phyloP scores from a whole-genome alignment of 345 rosid genomes.

The Raphanus raphanistrum region DNA sequence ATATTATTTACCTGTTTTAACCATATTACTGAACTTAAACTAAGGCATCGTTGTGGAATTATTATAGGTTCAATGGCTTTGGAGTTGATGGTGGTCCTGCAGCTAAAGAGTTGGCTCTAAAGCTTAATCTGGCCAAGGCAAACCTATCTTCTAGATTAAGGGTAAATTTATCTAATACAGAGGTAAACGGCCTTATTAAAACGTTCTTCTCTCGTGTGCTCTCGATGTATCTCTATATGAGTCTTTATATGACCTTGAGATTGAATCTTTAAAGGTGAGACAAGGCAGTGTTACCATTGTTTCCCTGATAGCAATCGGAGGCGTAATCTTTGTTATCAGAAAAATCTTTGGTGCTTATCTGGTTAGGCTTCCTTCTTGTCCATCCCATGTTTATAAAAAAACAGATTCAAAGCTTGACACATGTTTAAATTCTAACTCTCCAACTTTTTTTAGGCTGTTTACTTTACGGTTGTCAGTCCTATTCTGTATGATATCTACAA shows the following conservation, averaged over 20 bases:
- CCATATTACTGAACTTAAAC: not conserved
- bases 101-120: constrained; percentile 68
- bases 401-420: not conserved
- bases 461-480: constrained; percentile 60
- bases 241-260: constrained; percentile 4
- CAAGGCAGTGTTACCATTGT: constrained; percentile 43
- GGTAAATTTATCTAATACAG: constrained; percentile 53
- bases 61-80: constrained; percentile 56
- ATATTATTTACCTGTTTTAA: not conserved
- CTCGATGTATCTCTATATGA: not conserved
- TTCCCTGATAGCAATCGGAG: constrained; percentile 68
- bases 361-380: constrained; percentile 50
- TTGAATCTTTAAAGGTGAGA: constrained; percentile 47
- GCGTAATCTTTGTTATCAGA: constrained; percentile 76
- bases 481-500: constrained; percentile 84
- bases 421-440: not conserved
- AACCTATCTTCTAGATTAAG: constrained; percentile 59
- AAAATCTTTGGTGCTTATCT: constrained; percentile 69
- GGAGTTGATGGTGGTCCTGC: constrained; percentile 87
- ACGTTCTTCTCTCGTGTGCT: not conserved
- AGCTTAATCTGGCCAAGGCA: constrained; percentile 52
- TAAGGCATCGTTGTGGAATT: not conserved
- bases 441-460: constrained; percentile 50
- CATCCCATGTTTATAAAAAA: not conserved
- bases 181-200: constrained; percentile 45